Base-by-base conservation (phyloP, 1,139 yeast species). In the Blastobotrys arbuscula region DNA sequence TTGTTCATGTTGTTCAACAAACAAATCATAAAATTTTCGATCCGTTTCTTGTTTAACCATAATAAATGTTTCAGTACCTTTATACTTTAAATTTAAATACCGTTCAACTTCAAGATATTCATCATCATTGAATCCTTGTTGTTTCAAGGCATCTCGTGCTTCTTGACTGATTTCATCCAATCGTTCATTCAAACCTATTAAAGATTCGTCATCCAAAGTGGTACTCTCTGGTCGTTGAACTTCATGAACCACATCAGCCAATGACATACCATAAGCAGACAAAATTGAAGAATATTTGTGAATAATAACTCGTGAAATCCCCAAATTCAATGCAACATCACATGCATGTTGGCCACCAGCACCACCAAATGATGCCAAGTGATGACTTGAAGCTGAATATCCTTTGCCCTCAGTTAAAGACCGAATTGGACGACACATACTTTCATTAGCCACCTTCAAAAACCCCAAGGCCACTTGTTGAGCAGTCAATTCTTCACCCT, bases 21-120 rank as follows among this genome's bases (percentile, higher is more conserved):
- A 81, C 45, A 65, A 66, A n/a, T 61, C 56, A 8, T 48, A 44
- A 41, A 55, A 61, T 3, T 71, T 65, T 57, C 68, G 63, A 28
- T 53, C 53, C 20, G 55, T 59, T 12, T 54, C 62, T 53, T 63
- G 75, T 47, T 69, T 60, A 34, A 86, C 79, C 82, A 89, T 83
- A 54, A 90, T 71, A 42, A 84, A 82, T 2, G 96, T 84, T 61
- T 89, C 97, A 16, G 96, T 84, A 6, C 97, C 97, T 53, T 80
- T 79, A 63, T 86, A 90, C 59, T 94, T 75, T 74, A 90, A 71
- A 62, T 89, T 89, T 55, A 88, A 70, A 57, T 77, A 85, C 30
- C 77, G 76, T 59, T 88, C 95, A 48, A 76, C 70, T 23, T 52
- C 59, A 24, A 79, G 64, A 21, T 66, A 63, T 3, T 59, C 53